These are phyloP conservation scores for Candolleomyces eurysporus DNA, from an alignment of 768 basidiomycete genomes.

Conservation along the genomic window DNA sequence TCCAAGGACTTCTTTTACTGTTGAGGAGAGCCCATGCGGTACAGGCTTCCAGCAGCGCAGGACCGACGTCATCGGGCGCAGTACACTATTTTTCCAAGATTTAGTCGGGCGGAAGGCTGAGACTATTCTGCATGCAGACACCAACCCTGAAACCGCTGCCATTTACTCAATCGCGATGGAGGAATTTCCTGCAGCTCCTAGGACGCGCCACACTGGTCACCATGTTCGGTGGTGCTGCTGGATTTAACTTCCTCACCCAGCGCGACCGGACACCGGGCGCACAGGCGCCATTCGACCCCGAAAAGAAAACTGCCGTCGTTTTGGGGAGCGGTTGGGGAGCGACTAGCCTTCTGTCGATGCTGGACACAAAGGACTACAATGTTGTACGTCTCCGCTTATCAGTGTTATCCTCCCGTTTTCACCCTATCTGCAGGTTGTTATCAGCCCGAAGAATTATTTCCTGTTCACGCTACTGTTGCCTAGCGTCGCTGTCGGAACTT, in stretches of 20 bases:
- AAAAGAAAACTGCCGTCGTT: constrained; percentile 96
- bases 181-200: constrained; percentile 53
- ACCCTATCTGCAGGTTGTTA: no score
- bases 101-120: no score
- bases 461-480: no score
- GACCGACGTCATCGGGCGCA: no score
- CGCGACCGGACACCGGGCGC: constrained; percentile 77
- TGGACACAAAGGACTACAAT: constrained; percentile 98
- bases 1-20: constrained; percentile 13
- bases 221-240: constrained; percentile 59
- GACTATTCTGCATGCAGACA: no score
- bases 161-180: constrained; percentile 39
- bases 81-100: no score
- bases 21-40: constrained; percentile 3
- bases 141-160: no score
- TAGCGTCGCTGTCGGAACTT: no score
- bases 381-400: no score
- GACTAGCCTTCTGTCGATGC: constrained; percentile 83
- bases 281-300: constrained; percentile 81
- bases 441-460: no score
- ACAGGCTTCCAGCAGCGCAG: constrained; percentile 5
- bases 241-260: constrained; percentile 75
- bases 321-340: constrained; percentile 96
- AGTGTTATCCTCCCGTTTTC: no score
- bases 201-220: no score